These are phyloP conservation scores for Ogataea pilisensis DNA, from an alignment of 805 yeast species.

Conservation along the genomic window DNA sequence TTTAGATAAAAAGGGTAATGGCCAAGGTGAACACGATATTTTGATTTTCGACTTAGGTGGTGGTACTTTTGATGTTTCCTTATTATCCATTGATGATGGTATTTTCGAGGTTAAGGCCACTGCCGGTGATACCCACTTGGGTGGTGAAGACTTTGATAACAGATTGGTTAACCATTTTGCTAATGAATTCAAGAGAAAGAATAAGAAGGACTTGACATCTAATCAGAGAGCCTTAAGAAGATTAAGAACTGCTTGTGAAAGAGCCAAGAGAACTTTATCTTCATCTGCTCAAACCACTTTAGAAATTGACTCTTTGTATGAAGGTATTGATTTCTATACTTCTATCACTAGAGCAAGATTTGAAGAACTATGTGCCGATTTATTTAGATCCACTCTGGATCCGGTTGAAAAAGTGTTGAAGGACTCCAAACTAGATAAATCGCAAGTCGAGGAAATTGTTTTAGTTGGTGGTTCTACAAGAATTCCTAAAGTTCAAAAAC, in stretches of 20 bases:
- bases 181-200: slow-evolving; percentile 95
- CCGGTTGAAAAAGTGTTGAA: slow-evolving; percentile 94
- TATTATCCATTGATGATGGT: slow-evolving; percentile 91
- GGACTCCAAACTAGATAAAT: slow-evolving; percentile 87
- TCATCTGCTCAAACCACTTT: slow-evolving; percentile 93
- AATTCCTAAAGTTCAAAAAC: slow-evolving; percentile 95
- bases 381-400: slow-evolving; percentile 89
- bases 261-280: slow-evolving; percentile 98
- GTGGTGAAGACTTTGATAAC: slow-evolving; percentile 99
- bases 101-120: slow-evolving; percentile 95
- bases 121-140: slow-evolving; percentile 87
- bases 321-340: slow-evolving; percentile 95
- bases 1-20: slow-evolving; percentile 45
- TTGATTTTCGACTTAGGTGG: slow-evolving; percentile 78
- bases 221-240: slow-evolving; percentile 98
- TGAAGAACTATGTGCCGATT: slow-evolving; percentile 92
- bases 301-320: slow-evolving; percentile 91
- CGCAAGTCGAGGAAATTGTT: slow-evolving; percentile 88
- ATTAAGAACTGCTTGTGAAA: slow-evolving; percentile 98
- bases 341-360: slow-evolving; percentile 96
- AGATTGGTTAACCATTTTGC: slow-evolving; percentile 92
- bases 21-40: slow-evolving; percentile 44
- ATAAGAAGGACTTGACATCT: slow-evolving; percentile 87
- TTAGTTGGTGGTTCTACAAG: slow-evolving; percentile 98
- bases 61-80: slow-evolving; percentile 91